Base-by-base conservation (phyloP, 768 basidiomycete species). In the Melanogaster broomeanus region DNA sequence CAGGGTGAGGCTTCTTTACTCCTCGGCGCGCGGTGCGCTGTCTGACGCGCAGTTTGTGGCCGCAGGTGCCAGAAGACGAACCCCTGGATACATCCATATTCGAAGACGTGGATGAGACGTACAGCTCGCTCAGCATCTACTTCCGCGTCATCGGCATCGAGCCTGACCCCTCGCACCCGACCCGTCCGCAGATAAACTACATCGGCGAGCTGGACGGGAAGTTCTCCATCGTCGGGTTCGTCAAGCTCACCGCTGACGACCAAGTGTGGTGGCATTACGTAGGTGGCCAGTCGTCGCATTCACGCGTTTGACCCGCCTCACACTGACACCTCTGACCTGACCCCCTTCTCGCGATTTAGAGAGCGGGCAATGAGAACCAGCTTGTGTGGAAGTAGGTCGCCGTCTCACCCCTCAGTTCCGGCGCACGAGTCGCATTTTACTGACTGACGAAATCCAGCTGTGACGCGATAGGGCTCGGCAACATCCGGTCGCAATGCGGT, bases 211-310 rank as follows among this genome's bases (percentile, higher is more conserved):
- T 84, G 60, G 68, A 72, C n/a, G 72, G 75, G 4, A 67, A 70
- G 6, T 77, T 79, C 22, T 74, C 73, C 3, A 75, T 88, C 64
- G 63, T 67, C 6, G 87, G 87, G 3, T 71, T 63, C 22, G 78
- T 87, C 15, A 71, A 74, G 56, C 73, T 88, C 64, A 81, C 81
- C 0, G 71, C 74, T 0, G 84, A 88, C 48, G 70, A 77, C 45
- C 74, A 83, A 41, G 66, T 87, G 9, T 76, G 79, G 46, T 85
- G 84, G 83, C 78, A 81, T 65, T 84, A 82, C 64, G 87, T 87
- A 62, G 60, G 84, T 51, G n/a, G n/a, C n/a, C 33, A 28, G 13
- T 1, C 3, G 8, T 16, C n/a, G 3, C 70, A 33, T 49, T 24
- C 1, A 24, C 18, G 10, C 19, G 19, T 9, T 25, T 12, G 12